A percentile compares a stretch with the other conserved stretches of the same genome.
Conservation (phyloP, 2,329 filamentous ascomycete genomes). For the Cladophialophora immunda region DNA sequence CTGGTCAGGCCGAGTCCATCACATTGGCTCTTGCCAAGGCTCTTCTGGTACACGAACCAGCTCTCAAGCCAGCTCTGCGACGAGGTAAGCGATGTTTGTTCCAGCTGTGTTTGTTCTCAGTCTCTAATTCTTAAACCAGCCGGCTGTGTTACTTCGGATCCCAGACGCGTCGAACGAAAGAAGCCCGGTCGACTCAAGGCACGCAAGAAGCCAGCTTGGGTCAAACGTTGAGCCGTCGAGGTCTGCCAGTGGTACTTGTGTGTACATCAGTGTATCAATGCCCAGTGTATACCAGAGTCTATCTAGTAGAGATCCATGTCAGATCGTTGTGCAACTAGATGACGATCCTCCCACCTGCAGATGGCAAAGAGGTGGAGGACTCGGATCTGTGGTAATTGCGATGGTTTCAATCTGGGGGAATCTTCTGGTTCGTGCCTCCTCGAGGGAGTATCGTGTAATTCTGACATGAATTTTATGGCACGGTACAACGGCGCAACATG, state of each 20-base stretch:
- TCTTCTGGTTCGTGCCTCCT: conserved; percentile 10
- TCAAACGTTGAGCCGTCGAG: conserved; percentile 71
- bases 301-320: conserved; percentile 15
- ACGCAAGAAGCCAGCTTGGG: conserved; percentile 97
- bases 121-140: conserved; percentile 63
- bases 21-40: conserved; percentile 90
- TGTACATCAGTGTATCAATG: conserved; percentile 44
- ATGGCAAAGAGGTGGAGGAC: not conserved
- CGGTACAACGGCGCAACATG: conserved; percentile 7
- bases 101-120: conserved; percentile 14
- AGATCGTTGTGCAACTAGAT: conserved; percentile 3
- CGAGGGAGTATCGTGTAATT: conserved; percentile 3
- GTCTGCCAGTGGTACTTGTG: conserved; percentile 30
- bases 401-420: not conserved
- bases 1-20: conserved; percentile 93
- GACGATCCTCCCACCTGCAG: conserved; percentile 4
- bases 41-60: conserved; percentile 88
- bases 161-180: conserved; percentile 94
- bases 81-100: conserved; percentile 72
- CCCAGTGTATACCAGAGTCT: conserved; percentile 32
- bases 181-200: conserved; percentile 96
- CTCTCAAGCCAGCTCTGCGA: conserved; percentile 84
- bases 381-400: conserved; percentile 2
- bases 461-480: not conserved
- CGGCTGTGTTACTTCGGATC: conserved; percentile 89